Percentiles rank a stretch among this genome's conserved stretches.
Conservation (phyloP, 2,329 filamentous ascomycete genomes). For the Sporothrix pallida region DNA sequence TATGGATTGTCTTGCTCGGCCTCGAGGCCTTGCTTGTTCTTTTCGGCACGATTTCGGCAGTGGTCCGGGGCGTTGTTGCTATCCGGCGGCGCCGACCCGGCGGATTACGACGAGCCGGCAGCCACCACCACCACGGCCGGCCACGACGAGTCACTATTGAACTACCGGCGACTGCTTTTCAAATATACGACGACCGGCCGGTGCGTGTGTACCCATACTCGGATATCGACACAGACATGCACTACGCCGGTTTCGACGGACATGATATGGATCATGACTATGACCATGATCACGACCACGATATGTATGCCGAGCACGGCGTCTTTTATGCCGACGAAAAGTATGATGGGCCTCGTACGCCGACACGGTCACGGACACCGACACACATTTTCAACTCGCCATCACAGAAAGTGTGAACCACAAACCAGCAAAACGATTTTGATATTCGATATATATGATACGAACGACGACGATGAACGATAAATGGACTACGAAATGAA, state of each 20-base stretch:
- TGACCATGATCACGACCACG: not conserved
- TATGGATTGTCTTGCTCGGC: conserved; percentile 43
- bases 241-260: not conserved
- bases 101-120: conserved; percentile 10
- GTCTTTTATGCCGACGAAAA: conserved; percentile 19
- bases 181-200: conserved; percentile 14
- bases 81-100: conserved; percentile 29
- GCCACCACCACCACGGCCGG: not conserved
- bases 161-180: conserved; percentile 29
- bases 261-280: not conserved
- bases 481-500: not conserved
- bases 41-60: conserved; percentile 32
- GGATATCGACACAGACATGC: not conserved
- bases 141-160: conserved; percentile 32
- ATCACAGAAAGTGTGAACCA: conserved; percentile 32
- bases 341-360: not conserved
- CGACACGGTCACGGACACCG: conserved; percentile 2
- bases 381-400: conserved; percentile 23
- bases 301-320: conserved; percentile 7
- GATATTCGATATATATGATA: not conserved
- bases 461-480: not conserved
- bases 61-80: conserved; percentile 31
- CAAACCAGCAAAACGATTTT: too few relatives aligned
- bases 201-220: not conserved
- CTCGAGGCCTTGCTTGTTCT: conserved; percentile 43